Percentiles rank a stretch among this genome's conserved stretches.
These are phyloP conservation scores for Botrytis aclada DNA, from an alignment of 2,329 filamentous ascomycete genomes.

Conservation along the genomic window DNA sequence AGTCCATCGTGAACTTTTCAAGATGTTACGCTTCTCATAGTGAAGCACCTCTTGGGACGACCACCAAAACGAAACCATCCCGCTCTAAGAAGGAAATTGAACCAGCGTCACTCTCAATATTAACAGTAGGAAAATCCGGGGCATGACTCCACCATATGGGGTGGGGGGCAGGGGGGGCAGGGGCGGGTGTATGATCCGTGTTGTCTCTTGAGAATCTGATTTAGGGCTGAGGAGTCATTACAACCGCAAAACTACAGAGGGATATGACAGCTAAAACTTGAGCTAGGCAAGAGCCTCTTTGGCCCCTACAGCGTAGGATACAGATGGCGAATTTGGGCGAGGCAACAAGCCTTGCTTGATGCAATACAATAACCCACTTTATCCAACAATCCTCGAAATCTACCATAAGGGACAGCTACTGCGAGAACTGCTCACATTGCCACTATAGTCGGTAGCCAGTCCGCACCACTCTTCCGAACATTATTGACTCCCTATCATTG, in stretches of 20 bases:
- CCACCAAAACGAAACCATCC: not conserved
- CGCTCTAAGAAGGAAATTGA: not conserved
- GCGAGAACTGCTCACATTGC: conserved; percentile 15
- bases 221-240: not conserved
- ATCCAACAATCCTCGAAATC: not conserved
- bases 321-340: conserved; percentile 8
- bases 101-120: not conserved
- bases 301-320: not conserved
- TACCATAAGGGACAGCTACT: not conserved
- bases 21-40: not conserved
- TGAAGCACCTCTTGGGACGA: not conserved
- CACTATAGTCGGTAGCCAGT: not conserved
- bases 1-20: not conserved
- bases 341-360: conserved; percentile 18
- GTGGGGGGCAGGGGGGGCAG: not conserved
- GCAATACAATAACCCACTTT: not conserved
- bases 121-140: not conserved
- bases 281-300: not conserved
- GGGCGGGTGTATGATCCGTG: not conserved
- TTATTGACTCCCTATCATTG: not conserved
- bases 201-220: not conserved
- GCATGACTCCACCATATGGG: not conserved
- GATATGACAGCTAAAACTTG: not conserved
- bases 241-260: not conserved
- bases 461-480: not conserved